Conservation (phyloP, 2,329 filamentous ascomycete genomes). For the Penicillium sp. region DNA sequence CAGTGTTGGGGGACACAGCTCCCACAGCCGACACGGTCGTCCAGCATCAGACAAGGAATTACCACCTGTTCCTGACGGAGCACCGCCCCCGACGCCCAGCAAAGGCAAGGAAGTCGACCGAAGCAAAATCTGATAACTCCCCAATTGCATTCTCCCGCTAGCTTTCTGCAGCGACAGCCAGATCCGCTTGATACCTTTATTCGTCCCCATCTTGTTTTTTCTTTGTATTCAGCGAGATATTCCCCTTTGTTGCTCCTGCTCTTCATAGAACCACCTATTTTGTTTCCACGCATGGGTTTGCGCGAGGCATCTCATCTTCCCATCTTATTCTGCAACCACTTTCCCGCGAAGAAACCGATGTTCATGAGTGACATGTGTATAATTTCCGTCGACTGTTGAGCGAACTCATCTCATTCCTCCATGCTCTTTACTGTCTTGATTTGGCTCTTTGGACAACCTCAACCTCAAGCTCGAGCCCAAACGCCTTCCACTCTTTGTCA, state of each 20-base stretch:
- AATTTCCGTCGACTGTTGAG: conserved; percentile 23
- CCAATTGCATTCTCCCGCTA: conserved; percentile 9
- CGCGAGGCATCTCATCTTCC: conserved; percentile 19
- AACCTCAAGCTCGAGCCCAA: background rate
- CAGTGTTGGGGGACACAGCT: conserved; percentile 60
- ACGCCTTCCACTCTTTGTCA: background rate
- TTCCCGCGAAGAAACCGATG: conserved; percentile 25
- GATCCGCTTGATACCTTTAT: background rate
- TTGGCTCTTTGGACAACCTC: background rate
- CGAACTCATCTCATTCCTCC: conserved; percentile 14
- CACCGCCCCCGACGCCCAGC: conserved; percentile 12
- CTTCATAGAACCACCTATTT: conserved; percentile 22
- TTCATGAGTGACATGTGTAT: conserved; percentile 35
- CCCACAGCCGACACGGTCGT: conserved; percentile 43
- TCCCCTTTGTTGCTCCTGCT: conserved; percentile 16
- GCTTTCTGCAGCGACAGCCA: background rate
- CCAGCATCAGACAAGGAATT: conserved; percentile 31
- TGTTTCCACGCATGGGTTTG: conserved; percentile 14
- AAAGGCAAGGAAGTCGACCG: conserved; percentile 29
- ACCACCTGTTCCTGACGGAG: conserved; percentile 25
- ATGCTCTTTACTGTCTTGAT: background rate
- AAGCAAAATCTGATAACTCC: conserved; percentile 1
- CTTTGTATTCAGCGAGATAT: conserved; percentile 23
- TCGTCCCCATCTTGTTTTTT: conserved; percentile 10
- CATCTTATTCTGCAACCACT: background rate